Evolutionary conservation across 1,139 yeast genomes (phyloP), one percentile per base, ranked within the genome.

Genomic region (Taphrina deformans): DNA sequence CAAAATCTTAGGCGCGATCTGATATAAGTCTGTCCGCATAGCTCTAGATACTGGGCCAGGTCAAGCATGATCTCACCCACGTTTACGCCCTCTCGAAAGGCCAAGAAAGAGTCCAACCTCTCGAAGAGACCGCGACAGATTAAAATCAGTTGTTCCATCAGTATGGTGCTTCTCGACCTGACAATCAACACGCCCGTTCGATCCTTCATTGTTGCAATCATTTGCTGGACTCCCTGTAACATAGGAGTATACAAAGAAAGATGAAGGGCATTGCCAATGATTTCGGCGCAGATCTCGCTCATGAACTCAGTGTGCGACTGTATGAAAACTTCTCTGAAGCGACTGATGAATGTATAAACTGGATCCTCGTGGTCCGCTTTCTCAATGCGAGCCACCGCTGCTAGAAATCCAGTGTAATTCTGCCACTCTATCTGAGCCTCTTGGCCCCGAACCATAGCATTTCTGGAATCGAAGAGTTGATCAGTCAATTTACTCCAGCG

Each of bases 51-150:
- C 3, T 53, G 45, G 3, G 58, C 58, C 10, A 53, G 48, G 38
- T 53, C 58, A 16, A 53, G 45, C 40, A 53, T 29, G 27, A 53
- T 23, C 24, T 53, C 58, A 16, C 58, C 58, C 3, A 53, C 48
- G 14, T 53, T 53, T 9, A 53, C 27, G 16, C 40, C 48, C 16
- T 53, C 58, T 10, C 35, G 45, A 4, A 53, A 35, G 16, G 45
- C 12, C 23, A 53, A 18, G 48, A 38, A 53, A n/a, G 58, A 27
- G 31, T 53, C 58, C 14, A 53, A 24, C 9, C 58, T 16, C 14
- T 53, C 58, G 14, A 53, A 53, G 14, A 53, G 58, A 23, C 58
- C 58, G 2, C 58, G 45, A 53, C 58, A 53, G 31, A 53, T 53
- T 35, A 53, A n/a, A 18, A 53, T 53, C 14, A 53, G 48, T 21